These are phyloP conservation scores for Prototheca cutis DNA, from an alignment of 163 green algal species.

Conservation along the genomic window DNA sequence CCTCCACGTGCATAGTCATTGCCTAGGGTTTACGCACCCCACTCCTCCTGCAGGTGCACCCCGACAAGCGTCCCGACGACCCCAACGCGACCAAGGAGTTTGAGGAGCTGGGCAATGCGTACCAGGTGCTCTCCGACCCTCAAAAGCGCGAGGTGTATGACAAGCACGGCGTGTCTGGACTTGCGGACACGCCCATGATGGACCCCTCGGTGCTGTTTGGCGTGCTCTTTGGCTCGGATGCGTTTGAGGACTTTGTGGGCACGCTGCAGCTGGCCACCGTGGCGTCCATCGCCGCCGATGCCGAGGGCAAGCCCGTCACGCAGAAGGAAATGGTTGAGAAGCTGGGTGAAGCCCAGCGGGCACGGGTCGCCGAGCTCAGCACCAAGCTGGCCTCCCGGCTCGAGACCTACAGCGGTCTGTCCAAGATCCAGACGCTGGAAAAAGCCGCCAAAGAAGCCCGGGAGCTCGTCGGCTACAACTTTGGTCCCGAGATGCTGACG, in stretches of 20 bases:
- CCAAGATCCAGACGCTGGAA: constrained; percentile 8
- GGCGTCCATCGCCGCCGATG: constrained; percentile 38
- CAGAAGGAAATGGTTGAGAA: constrained; percentile 44
- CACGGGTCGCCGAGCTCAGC: constrained; percentile 28
- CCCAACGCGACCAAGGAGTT: constrained; percentile 38
- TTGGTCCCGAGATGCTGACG: constrained; percentile 36
- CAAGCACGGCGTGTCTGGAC: constrained; percentile 23
- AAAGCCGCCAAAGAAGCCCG: constrained; percentile 14
- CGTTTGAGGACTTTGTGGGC: constrained; percentile 53
- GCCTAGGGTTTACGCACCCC: no score
- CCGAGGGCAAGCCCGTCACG: constrained; percentile 18
- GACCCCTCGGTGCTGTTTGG: constrained; percentile 48
- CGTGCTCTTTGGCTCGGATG: constrained; percentile 55
- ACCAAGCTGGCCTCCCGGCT: constrained; percentile 21
- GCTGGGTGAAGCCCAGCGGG: constrained; percentile 30
- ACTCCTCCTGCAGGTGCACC: constrained; percentile 35
- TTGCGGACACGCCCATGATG: constrained; percentile 37
- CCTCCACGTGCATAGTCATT: no score
- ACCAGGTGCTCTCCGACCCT: constrained; percentile 48
- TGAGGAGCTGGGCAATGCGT: constrained; percentile 44
- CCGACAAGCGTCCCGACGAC: constrained; percentile 58
- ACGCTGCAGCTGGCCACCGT: constrained; percentile 47
- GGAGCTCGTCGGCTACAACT: constrained; percentile 21
- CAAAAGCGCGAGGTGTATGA: constrained; percentile 39
- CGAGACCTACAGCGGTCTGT: constrained; percentile 8